Conservation (phyloP, 305 asterid species). For the Nicotiana rustica region DNA sequence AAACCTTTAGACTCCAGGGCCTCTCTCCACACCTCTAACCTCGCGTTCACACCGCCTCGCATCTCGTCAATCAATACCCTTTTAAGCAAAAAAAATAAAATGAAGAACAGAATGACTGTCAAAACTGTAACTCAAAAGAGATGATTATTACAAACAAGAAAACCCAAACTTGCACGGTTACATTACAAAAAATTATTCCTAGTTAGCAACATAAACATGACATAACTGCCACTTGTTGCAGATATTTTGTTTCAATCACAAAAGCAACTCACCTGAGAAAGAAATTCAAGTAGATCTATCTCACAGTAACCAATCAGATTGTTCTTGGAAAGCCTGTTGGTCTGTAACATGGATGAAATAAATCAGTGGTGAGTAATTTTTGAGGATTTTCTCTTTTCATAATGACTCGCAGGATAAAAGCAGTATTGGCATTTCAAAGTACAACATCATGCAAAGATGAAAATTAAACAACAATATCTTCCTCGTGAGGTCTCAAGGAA, state of each 20-base stretch:
- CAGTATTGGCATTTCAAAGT: conserved; percentile 18
- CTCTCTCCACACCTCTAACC: too few species aligned
- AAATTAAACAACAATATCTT: conserved; percentile 24
- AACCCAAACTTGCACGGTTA: neutral
- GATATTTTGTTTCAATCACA: neutral
- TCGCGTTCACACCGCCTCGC: too few species aligned
- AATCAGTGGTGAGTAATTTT: conserved; percentile 30
- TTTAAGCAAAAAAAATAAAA: neutral
- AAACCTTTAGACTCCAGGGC: too few species aligned
- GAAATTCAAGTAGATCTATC: conserved; percentile 81
- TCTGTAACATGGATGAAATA: conserved; percentile 64
- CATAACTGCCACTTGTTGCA: conserved; percentile 15
- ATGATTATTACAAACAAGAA: conserved; percentile 18
- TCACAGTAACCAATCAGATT: conserved; percentile 89
- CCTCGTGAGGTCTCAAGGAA: neutral
- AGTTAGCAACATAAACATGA: conserved; percentile 29
- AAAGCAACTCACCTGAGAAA: conserved; percentile 67
- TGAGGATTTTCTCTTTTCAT: conserved; percentile 35
- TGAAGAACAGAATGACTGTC: neutral
- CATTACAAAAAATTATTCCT: conserved; percentile 22
- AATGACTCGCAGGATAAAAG: neutral
- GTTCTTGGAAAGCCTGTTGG: conserved; percentile 83
- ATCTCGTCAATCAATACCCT: neutral
- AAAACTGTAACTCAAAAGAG: neutral
- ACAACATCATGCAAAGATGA: conserved; percentile 10